These are phyloP conservation scores for Mycena kentingensis DNA, from an alignment of 768 basidiomycete genomes.

Conservation along the genomic window DNA sequence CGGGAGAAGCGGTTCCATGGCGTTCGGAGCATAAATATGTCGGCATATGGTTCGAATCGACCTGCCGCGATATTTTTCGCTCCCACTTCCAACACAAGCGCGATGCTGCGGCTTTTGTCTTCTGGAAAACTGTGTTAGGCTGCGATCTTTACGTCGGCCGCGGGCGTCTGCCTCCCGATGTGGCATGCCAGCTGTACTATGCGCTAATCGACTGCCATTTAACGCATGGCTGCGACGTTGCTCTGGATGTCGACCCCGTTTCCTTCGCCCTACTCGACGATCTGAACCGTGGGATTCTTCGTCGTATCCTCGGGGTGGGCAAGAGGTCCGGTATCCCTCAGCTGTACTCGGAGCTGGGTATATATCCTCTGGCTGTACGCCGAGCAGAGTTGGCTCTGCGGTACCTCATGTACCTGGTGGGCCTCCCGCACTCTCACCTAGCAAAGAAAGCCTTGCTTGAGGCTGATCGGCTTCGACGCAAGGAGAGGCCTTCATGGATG, in stretches of 20 bases:
- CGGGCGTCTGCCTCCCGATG: background rate
- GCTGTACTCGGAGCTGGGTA: background rate
- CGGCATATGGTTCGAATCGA: slow-evolving; percentile 4
- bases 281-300: background rate
- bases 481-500: background rate
- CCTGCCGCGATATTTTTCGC: slow-evolving; percentile 2
- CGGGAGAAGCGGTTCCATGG: background rate
- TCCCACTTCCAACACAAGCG: background rate
- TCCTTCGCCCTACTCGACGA: background rate
- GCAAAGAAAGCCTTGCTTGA: background rate
- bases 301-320: background rate
- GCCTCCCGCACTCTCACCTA: background rate
- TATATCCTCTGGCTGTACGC: background rate
- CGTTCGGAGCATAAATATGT: slow-evolving; percentile 6
- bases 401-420: background rate
- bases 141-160: background rate
- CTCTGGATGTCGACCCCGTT: slow-evolving; percentile 9
- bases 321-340: background rate
- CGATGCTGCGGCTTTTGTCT: too few relatives aligned
- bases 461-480: background rate
- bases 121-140: too few relatives aligned
- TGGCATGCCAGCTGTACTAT: slow-evolving; percentile 10
- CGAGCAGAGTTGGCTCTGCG: background rate
- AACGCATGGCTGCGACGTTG: slow-evolving; percentile 10
- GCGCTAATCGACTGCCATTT: too few relatives aligned